Percentiles rank a stretch among this genome's conserved stretches.
Conservation (phyloP, 1,139 yeast species). For the Geotrichum candidum region DNA sequence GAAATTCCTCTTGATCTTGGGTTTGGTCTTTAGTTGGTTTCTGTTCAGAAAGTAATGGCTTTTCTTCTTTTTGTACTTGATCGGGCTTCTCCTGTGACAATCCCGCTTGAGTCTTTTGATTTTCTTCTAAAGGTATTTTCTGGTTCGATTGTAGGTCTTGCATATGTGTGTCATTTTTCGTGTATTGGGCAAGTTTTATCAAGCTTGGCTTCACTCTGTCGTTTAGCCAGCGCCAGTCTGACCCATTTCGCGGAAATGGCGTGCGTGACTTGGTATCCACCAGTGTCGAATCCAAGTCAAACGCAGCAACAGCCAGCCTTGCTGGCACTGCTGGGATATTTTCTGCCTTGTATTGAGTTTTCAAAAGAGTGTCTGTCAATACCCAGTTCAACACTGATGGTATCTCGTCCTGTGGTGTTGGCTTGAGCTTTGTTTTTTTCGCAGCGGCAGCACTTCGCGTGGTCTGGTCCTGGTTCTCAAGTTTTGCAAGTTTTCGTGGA, state of each 20-base stretch:
- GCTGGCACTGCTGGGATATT: neutral
- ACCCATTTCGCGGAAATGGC: slow-evolving; percentile 49
- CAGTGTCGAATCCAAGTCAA: slow-evolving; percentile 74
- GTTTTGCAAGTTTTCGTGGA: slow-evolving; percentile 6
- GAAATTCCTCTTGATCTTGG: neutral
- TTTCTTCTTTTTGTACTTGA: neutral
- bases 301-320: slow-evolving; percentile 47
- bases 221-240: slow-evolving; percentile 67
- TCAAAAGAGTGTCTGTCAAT: slow-evolving; percentile 1
- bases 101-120: too few relatives aligned
- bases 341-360: neutral
- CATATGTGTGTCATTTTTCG: neutral
- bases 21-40: slow-evolving; percentile 7
- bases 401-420: neutral
- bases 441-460: neutral
- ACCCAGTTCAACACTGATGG: neutral
- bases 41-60: slow-evolving; percentile 8
- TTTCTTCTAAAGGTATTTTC: too few relatives aligned
- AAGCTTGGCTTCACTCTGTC: slow-evolving; percentile 33
- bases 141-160: neutral
- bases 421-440: neutral
- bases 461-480: neutral
- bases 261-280: slow-evolving; percentile 53
- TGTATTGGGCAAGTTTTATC: slow-evolving; percentile 18
- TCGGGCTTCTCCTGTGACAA: neutral